Conservation (phyloP, 1,139 yeast genomes). For the Hyphopichia burtonii region DNA sequence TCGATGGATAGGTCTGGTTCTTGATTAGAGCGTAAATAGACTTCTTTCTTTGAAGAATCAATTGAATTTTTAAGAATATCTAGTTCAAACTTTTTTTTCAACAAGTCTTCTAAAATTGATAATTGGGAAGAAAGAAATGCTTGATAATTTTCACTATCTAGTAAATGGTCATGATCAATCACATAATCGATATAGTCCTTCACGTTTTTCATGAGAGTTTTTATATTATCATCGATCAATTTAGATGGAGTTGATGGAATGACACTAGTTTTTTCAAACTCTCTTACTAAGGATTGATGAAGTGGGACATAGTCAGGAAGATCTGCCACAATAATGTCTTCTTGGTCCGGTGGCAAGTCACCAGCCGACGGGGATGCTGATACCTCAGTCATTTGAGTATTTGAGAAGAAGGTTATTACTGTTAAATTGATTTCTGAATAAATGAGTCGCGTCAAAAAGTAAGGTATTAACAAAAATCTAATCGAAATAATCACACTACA, state of each 20-base stretch:
- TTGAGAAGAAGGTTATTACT: too few relatives aligned
- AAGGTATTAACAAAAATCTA: too few relatives aligned
- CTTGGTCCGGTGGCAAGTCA: neutral
- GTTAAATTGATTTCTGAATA: too few relatives aligned
- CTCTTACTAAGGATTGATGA: conserved; percentile 6
- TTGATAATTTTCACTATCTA: conserved; percentile 2
- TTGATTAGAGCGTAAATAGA: conserved; percentile 4
- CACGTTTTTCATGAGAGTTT: conserved; percentile 6
- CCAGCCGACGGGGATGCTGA: neutral
- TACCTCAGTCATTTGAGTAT: neutral
- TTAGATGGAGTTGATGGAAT: conserved; percentile 4
- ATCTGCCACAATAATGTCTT: neutral
- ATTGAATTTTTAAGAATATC: conserved; percentile 6
- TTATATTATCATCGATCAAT: conserved; percentile 7
- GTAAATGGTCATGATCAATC: conserved; percentile 4
- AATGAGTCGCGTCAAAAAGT: too few relatives aligned
- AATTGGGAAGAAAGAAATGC: conserved; percentile 6
- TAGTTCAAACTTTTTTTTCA: conserved; percentile 6
- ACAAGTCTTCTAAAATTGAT: conserved; percentile 3
- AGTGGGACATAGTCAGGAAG: conserved; percentile 10
- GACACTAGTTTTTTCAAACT: conserved; percentile 9
- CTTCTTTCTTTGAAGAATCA: conserved; percentile 7
- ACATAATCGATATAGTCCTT: conserved; percentile 8
- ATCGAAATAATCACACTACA: neutral
- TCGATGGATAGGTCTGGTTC: conserved; percentile 9